These are phyloP conservation scores for Rugonectria rugulosa DNA, from an alignment of 2,329 filamentous ascomycete genomes.

Conservation along the genomic window DNA sequence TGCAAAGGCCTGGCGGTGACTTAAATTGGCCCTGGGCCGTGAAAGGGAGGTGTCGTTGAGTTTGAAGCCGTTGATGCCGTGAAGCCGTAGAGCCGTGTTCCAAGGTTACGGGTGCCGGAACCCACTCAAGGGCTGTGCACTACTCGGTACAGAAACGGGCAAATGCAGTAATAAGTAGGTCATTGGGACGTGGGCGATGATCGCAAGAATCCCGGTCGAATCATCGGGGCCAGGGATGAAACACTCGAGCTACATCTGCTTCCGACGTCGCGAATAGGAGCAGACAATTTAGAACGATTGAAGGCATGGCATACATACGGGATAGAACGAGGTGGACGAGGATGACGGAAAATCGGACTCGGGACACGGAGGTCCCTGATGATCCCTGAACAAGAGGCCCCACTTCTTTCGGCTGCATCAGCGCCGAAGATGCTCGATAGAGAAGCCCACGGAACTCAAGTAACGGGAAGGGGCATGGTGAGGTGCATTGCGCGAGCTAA, in stretches of 20 bases:
- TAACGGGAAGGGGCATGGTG: not conserved
- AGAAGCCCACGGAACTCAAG: not conserved
- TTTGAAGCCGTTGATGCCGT: slow-evolving; percentile 11
- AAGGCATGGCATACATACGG: not conserved
- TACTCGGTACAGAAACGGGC: no score
- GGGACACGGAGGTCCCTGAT: not conserved
- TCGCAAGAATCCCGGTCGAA: slow-evolving; percentile 10
- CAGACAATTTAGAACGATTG: not conserved
- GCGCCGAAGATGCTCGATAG: not conserved
- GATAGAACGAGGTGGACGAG: not conserved
- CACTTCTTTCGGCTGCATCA: not conserved
- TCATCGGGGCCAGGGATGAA: slow-evolving; percentile 1
- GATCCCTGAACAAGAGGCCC: not conserved
- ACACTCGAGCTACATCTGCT: no score
- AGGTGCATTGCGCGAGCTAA: not conserved
- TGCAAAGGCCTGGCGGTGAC: no score
- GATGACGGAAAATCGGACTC: no score
- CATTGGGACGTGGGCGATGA: not conserved
- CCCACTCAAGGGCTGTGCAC: not conserved
- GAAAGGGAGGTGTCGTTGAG: no score
- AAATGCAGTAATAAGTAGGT: no score
- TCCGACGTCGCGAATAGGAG: not conserved
- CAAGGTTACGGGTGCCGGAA: not conserved
- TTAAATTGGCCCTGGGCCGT: slow-evolving; percentile 4
- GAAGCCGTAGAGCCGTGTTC: slow-evolving; percentile 11